Percentiles rank a stretch among this genome's conserved stretches.
These are phyloP conservation scores for Fusarium equiseti DNA, from an alignment of 2,329 filamentous ascomycete species.

Conservation along the genomic window DNA sequence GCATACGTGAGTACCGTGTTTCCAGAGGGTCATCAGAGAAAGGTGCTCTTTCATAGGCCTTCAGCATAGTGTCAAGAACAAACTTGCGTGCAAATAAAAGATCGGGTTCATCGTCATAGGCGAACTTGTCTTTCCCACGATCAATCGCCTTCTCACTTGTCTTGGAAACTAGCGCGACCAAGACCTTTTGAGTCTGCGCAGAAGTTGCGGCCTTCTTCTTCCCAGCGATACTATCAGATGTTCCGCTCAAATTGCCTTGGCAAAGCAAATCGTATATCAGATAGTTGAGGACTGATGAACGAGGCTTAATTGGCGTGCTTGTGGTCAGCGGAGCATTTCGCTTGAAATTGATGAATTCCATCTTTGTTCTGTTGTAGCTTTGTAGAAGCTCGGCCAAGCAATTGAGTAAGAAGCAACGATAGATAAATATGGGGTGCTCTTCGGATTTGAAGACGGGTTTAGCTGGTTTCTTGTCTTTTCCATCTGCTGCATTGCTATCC, in stretches of 20 bases:
- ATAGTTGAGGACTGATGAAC: conserved; percentile 93
- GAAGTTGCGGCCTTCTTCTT: conserved; percentile 92
- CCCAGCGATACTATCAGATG: conserved; percentile 78
- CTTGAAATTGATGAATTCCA: conserved; percentile 99
- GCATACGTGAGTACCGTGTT: conserved; percentile 86
- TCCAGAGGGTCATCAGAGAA: conserved; percentile 84
- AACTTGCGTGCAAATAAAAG: conserved; percentile 94
- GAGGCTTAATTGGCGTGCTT: conserved; percentile 91
- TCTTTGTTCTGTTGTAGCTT: conserved; percentile 93
- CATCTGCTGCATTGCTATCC: conserved; percentile 51
- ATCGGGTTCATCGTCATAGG: conserved; percentile 82
- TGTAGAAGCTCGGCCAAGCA: conserved; percentile 90
- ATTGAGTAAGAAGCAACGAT: conserved; percentile 93
- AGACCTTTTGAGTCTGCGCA: conserved; percentile 83
- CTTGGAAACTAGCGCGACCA: conserved; percentile 89
- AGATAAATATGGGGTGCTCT: conserved; percentile 95
- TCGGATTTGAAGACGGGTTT: conserved; percentile 89
- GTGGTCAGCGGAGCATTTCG: conserved; percentile 86
- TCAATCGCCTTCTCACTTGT: conserved; percentile 81
- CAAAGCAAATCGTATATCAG: conserved; percentile 83
- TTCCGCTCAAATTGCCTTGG: conserved; percentile 70
- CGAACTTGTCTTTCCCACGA: conserved; percentile 67
- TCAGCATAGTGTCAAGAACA: conserved; percentile 91
- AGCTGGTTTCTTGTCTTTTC: conserved; percentile 70
- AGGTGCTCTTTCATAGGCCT: conserved; percentile 90